Evolutionary conservation across 2,329 filamentous ascomycete species (phyloP).

Genomic region (Tolypocladium amazonense): DNA sequence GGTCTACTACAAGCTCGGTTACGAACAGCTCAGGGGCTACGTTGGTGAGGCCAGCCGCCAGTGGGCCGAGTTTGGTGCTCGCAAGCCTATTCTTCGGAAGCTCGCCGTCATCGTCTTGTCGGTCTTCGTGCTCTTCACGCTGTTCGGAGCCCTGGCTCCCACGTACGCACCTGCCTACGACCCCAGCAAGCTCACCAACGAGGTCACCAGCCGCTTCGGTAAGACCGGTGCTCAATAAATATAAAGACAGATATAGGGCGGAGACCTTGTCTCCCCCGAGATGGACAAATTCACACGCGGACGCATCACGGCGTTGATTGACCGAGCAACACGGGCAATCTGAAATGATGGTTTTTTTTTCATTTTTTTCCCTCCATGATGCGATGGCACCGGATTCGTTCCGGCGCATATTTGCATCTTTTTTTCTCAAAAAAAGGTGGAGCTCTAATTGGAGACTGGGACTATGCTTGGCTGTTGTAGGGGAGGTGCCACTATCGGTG

Average conservation of each 20-base stretch:
- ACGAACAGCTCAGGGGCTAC: conserved; percentile 75
- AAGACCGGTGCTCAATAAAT: conserved; percentile 15
- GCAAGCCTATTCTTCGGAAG: conserved; percentile 69
- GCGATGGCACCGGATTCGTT: conserved; percentile 11
- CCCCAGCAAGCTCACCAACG: conserved; percentile 35
- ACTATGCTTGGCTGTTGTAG: conserved; percentile 17
- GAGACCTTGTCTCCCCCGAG: background rate
- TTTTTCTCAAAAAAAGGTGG: conserved; percentile 8
- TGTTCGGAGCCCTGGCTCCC: conserved; percentile 59
- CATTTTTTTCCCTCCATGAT: conserved; percentile 3
- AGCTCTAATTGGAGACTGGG: conserved; percentile 5
- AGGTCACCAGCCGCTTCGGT: conserved; percentile 39
- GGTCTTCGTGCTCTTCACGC: conserved; percentile 54
- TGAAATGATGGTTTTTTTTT: conserved; percentile 9
- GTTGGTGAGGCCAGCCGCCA: conserved; percentile 59
- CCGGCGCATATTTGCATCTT: conserved; percentile 13
- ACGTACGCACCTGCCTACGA: conserved; percentile 46
- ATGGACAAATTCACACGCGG: background rate
- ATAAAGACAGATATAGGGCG: background rate
- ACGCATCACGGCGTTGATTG: conserved; percentile 12
- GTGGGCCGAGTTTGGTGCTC: conserved; percentile 78
- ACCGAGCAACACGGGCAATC: conserved; percentile 19
- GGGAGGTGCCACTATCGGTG: conserved; percentile 14
- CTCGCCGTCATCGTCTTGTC: conserved; percentile 56
- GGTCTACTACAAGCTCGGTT: conserved; percentile 74